Conservation (phyloP, 176 grass and related monocot genomes). For the Neostapfia colusana region DNA sequence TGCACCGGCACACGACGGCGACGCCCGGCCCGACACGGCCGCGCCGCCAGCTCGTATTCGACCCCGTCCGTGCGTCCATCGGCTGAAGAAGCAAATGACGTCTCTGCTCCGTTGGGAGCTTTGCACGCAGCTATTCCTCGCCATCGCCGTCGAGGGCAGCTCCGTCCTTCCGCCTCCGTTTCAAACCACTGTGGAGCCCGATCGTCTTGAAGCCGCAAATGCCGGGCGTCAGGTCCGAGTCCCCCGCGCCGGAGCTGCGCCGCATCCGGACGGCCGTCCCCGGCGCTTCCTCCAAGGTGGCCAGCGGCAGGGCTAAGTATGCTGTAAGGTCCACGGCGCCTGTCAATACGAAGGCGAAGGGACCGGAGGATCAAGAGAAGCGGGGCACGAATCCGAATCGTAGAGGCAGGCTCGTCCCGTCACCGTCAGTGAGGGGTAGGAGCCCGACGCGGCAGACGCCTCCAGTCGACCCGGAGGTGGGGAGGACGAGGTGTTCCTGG, state of each 20-base stretch:
- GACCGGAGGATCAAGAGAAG: conserved; percentile 10
- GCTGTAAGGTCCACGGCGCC: background rate
- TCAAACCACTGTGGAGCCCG: conserved; percentile 24
- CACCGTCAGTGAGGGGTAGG: background rate
- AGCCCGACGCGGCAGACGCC: background rate
- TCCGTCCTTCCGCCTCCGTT: conserved; percentile 5
- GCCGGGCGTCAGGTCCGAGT: conserved; percentile 31
- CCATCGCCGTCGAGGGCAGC: background rate
- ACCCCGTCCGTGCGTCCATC: too few species aligned
- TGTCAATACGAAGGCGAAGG: background rate
- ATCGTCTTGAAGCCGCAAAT: background rate
- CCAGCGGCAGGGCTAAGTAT: background rate
- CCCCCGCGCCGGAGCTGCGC: conserved; percentile 32
- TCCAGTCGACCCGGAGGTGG: background rate
- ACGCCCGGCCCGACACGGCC: conserved; percentile 18
- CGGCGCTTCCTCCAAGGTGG: background rate
- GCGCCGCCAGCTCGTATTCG: background rate
- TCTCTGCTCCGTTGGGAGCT: background rate
- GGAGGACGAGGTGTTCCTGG: conserved; percentile 55
- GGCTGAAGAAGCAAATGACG: background rate
- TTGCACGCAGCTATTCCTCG: background rate
- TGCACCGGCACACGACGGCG: conserved; percentile 45
- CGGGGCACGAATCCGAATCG: background rate
- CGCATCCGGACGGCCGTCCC: background rate
- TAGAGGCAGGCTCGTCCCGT: background rate